A percentile compares a stretch with the other conserved stretches of the same genome.
phyloP scores from a whole-genome alignment of 805 yeast species.

The Vanderwaltozyma yarrowii region DNA sequence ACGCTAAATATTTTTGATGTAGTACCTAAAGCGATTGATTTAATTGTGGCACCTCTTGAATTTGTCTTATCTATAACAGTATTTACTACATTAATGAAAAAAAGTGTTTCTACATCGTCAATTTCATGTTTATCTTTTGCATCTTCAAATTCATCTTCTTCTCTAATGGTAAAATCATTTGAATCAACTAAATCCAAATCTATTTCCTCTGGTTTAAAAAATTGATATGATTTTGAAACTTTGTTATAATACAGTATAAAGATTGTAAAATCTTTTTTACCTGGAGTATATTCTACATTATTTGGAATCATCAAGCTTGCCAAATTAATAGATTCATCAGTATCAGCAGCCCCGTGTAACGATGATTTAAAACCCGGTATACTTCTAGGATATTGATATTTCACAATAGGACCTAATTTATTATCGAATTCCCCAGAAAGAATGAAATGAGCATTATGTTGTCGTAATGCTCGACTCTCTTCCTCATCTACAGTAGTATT shows the following conservation, averaged over 20 bases:
- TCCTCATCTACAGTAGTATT: neutral
- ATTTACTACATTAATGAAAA: constrained; percentile 47
- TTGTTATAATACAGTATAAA: constrained; percentile 39
- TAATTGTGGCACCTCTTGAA: constrained; percentile 50
- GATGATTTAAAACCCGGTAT: constrained; percentile 29
- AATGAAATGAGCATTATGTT: constrained; percentile 40
- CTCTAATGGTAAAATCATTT: neutral
- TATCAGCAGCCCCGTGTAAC: neutral
- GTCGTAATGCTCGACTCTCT: constrained; percentile 16
- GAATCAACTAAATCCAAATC: constrained; percentile 2
- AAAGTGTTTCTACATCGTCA: constrained; percentile 33
- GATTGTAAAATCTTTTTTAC: constrained; percentile 48
- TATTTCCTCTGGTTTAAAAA: constrained; percentile 17
- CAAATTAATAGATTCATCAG: constrained; percentile 14
- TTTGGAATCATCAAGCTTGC: constrained; percentile 56
- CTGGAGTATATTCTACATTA: constrained; percentile 40
- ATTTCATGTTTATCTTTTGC: constrained; percentile 2
- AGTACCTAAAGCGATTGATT: constrained; percentile 50
- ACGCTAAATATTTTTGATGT: constrained; percentile 41
- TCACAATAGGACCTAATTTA: constrained; percentile 58
- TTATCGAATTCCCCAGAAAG: constrained; percentile 74
- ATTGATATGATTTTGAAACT: constrained; percentile 10
- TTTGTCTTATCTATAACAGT: constrained; percentile 34
- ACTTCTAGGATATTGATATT: constrained; percentile 46
- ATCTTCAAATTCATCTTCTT: constrained; percentile 3